Evolutionary conservation across 176 grass and related monocot genomes (phyloP).

Genomic region (Elaeis guineensis): DNA sequence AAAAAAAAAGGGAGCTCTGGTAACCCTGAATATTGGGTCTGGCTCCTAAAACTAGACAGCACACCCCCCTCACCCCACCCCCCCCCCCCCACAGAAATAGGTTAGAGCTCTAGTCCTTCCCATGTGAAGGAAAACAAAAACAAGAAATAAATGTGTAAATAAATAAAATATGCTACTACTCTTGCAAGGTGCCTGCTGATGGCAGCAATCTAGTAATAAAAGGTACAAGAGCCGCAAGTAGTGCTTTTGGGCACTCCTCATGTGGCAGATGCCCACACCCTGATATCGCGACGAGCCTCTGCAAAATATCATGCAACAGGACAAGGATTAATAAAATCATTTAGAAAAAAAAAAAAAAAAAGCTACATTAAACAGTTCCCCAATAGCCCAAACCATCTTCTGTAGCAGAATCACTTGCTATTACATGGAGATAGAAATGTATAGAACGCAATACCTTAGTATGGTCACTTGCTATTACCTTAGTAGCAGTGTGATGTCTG

Average conservation of each 20-base stretch:
- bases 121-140: slow-evolving; percentile 2
- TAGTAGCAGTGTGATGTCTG: too few species aligned
- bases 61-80: slow-evolving; percentile 34
- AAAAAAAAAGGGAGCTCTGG: slow-evolving; percentile 75
- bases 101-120: slow-evolving; percentile 25
- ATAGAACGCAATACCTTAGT: too few species aligned
- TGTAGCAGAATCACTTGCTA: too few species aligned
- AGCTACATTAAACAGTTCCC: too few species aligned
- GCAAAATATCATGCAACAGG: slow-evolving; percentile 6
- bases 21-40: slow-evolving; percentile 68
- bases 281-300: slow-evolving; percentile 87
- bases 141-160: slow-evolving; percentile 7
- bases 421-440: too few species aligned
- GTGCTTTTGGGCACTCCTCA: slow-evolving; percentile 87
- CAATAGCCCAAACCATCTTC: too few species aligned
- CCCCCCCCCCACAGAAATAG: slow-evolving; percentile 19
- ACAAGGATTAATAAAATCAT: too few species aligned
- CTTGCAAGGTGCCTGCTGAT: slow-evolving; percentile 49
- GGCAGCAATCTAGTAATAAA: slow-evolving; percentile 85
- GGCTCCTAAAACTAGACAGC: slow-evolving; percentile 54
- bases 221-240: slow-evolving; percentile 75
- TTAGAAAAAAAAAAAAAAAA: too few species aligned
- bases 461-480: too few species aligned
- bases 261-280: slow-evolving; percentile 91
- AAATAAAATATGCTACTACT: slow-evolving; percentile 32